These are phyloP conservation scores for Phyllostachys edulis DNA, from an alignment of 176 grass and related monocot species.

Conservation along the genomic window DNA sequence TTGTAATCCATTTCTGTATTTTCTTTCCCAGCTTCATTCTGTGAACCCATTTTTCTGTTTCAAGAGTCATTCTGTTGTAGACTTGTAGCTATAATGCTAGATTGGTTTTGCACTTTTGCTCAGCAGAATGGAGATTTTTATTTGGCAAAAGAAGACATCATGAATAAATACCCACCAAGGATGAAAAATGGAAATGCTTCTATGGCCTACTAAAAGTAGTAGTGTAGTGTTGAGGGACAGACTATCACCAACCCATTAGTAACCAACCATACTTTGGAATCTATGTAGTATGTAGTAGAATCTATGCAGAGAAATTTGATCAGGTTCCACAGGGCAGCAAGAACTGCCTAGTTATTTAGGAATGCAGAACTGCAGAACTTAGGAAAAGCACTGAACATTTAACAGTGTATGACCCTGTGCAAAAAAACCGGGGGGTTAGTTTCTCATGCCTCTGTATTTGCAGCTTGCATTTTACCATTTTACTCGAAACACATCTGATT, in stretches of 20 bases:
- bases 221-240: neutral
- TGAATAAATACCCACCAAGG: neutral
- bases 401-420: neutral
- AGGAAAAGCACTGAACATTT: neutral
- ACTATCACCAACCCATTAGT: constrained; percentile 5
- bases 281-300: neutral
- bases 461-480: neutral
- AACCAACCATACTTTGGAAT: neutral
- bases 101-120: neutral
- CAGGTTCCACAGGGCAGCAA: neutral
- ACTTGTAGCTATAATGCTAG: neutral
- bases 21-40: constrained; percentile 6
- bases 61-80: neutral
- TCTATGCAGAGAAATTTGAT: neutral
- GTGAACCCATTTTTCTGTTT: constrained; percentile 8
- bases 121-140: neutral
- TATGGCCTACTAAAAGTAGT: neutral
- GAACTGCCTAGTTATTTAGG: neutral
- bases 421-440: neutral
- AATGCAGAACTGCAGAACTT: neutral
- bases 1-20: constrained; percentile 6
- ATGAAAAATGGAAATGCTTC: constrained; percentile 10
- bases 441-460: neutral
- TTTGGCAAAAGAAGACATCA: neutral
- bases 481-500: neutral